These are phyloP conservation scores for Daldinia bambusicola DNA, from an alignment of 495 filamentous ascomycete genomes.

Conservation along the genomic window DNA sequence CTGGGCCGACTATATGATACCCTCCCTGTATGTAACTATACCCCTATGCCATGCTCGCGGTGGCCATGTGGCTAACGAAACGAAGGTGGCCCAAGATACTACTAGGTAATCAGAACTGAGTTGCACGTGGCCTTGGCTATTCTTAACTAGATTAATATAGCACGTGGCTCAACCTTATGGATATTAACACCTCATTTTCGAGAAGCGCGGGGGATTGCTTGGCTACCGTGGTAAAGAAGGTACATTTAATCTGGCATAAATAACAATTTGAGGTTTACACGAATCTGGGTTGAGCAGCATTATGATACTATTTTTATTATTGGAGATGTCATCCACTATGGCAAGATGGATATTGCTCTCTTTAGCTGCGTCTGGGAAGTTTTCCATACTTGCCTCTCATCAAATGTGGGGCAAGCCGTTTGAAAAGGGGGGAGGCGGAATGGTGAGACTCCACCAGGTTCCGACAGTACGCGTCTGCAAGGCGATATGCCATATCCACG, in stretches of 20 bases:
- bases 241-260: conserved; percentile 69
- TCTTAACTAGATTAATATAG: conserved; percentile 55
- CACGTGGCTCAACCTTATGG: conserved; percentile 34
- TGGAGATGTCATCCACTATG: conserved; percentile 64
- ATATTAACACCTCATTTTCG: conserved; percentile 64
- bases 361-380: conserved; percentile 64
- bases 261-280: conserved; percentile 56
- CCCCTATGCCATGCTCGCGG: conserved; percentile 2
- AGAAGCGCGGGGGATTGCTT: conserved; percentile 78
- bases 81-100: conserved; percentile 53
- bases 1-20: background rate
- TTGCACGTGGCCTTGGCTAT: conserved; percentile 61
- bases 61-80: conserved; percentile 35
- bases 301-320: conserved; percentile 72
- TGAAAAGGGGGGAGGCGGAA: background rate
- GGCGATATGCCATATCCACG: background rate
- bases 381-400: conserved; percentile 49
- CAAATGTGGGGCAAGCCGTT: background rate
- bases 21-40: background rate
- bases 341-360: conserved; percentile 63
- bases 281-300: conserved; percentile 75
- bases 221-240: conserved; percentile 68
- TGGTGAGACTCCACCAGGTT: background rate
- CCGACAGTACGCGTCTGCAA: background rate
- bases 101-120: conserved; percentile 56